Conservation (phyloP, 2,329 filamentous ascomycete species). For the Lasiodiplodia gonubiensis region DNA sequence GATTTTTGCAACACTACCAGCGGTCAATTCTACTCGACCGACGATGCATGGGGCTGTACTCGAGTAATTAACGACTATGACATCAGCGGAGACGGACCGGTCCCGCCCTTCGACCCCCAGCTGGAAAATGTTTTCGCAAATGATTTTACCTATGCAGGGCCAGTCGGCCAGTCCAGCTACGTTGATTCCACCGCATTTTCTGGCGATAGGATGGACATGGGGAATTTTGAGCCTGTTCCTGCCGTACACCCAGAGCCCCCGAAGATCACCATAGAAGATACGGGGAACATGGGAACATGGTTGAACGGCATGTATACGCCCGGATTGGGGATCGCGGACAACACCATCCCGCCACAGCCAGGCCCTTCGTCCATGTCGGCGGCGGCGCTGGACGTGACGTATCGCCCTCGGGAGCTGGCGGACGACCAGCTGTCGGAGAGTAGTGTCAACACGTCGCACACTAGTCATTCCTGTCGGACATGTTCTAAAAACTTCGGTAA, state of each 20-base stretch:
- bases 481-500: slow-evolving; percentile 3
- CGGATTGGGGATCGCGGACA: not conserved
- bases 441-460: slow-evolving; percentile 14
- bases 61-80: not conserved
- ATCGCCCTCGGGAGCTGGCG: not conserved
- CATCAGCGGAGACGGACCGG: not conserved
- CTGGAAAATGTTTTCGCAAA: not conserved
- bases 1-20: not conserved
- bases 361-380: not conserved
- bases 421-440: slow-evolving; percentile 11
- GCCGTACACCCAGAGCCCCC: not conserved
- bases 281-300: not conserved
- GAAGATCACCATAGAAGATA: not conserved
- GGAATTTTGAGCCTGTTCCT: not conserved
- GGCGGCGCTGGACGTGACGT: not conserved
- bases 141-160: not conserved
- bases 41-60: not conserved
- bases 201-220: not conserved
- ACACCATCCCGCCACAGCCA: not conserved
- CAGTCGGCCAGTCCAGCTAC: not conserved
- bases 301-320: not conserved
- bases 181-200: not conserved
- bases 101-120: not conserved
- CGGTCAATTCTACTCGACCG: not conserved
- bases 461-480: not conserved